Conservation (phyloP, 2,329 filamentous ascomycete species). For the Fusarium globosum region DNA sequence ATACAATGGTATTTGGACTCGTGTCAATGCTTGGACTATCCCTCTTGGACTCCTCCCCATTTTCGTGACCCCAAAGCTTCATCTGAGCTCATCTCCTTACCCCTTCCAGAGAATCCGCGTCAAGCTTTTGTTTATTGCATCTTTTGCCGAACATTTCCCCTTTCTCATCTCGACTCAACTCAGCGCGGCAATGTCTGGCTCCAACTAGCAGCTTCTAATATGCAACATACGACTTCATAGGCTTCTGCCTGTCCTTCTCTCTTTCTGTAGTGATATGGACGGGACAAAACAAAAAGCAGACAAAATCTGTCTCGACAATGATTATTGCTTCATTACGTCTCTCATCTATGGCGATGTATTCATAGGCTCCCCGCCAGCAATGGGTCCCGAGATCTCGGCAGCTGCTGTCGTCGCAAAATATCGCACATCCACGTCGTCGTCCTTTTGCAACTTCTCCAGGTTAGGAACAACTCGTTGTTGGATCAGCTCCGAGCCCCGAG, state of each 20-base stretch:
- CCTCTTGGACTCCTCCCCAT: neutral
- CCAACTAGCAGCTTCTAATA: conserved; percentile 37
- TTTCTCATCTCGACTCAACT: neutral
- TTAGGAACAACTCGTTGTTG: conserved; percentile 88
- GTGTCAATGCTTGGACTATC: conserved; percentile 28
- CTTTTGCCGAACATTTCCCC: conserved; percentile 19
- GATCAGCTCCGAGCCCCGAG: conserved; percentile 81
- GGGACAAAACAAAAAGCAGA: conserved; percentile 36
- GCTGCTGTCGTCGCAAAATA: conserved; percentile 96
- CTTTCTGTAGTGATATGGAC: conserved; percentile 30
- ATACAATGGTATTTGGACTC: conserved; percentile 43
- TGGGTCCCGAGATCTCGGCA: conserved; percentile 62
- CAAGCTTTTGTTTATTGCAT: conserved; percentile 12
- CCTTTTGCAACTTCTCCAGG: conserved; percentile 94
- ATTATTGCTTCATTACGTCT: conserved; percentile 64
- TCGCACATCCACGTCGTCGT: conserved; percentile 97
- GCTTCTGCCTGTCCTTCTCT: conserved; percentile 29
- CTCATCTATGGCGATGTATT: conserved; percentile 72
- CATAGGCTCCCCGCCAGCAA: conserved; percentile 67
- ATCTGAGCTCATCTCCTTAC: neutral
- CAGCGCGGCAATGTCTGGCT: conserved; percentile 15
- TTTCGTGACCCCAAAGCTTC: conserved; percentile 12
- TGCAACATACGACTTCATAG: conserved; percentile 36
- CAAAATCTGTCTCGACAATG: conserved; percentile 52
- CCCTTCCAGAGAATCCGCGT: conserved; percentile 8